Evolutionary conservation across 345 rosid genomes (phyloP), one percentile per base, ranked within the genome.

Genomic region (Anastatica hierochuntica): DNA sequence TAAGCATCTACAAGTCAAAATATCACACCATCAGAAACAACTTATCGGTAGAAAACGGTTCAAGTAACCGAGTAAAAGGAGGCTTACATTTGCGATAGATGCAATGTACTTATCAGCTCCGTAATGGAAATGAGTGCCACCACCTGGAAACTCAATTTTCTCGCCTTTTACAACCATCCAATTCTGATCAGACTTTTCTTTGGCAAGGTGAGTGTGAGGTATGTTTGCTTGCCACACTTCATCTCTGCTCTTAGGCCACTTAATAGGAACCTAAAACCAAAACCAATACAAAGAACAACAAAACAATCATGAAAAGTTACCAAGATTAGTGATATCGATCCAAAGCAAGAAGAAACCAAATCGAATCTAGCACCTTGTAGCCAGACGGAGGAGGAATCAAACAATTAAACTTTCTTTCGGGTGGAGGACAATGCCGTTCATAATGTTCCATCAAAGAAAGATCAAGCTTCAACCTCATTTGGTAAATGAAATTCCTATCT

Each of bases 111-210:
- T 92, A 65, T 76, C 99, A 63, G 99, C 99, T 60, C 99, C 99
- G 52, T 88, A 81, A 74, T 92, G 99, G 64, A 92, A 92, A 72
- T 92, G 99, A 45, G 99, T 92, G 41, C 99, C 99, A 46, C 99
- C 99, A 17, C 99, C 99, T 0, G 99, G 97, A 51, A 92, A 92
- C 4, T 45, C 54, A n/a, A 92, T 92, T 74, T 80, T 92, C 24
- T 92, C 94, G 43, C 97, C 99, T 83, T 85, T 83, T 1, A 81
- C 97, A 77, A 83, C 89, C 99, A 92, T 92, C 99, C 99, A 92
- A 63, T 92, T 92, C 81, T 92, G 99, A 63, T 88, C 97, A 74
- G 99, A 92, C 70, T 92, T 92, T 60, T 92, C 97, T 50, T 76
- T 79, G 42, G 99, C 99, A 69, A 92, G 95, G 75, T 88, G 99